A percentile compares a stretch with the other conserved stretches of the same genome.
Evolutionary conservation across 1,284 basidiomycete species (phyloP).

Genomic region (Gymnopus androsaceus): DNA sequence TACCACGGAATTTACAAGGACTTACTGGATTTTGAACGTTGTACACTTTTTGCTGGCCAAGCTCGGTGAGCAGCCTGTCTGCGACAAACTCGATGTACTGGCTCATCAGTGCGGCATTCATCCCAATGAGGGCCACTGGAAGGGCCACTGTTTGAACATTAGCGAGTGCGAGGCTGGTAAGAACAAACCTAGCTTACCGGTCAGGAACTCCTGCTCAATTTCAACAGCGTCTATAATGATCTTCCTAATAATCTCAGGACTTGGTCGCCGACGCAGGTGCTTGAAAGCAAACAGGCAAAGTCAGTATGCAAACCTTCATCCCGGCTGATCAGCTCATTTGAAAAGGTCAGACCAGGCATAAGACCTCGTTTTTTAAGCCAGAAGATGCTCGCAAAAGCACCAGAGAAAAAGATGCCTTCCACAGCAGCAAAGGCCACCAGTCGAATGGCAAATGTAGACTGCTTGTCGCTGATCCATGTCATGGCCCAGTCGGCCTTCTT

Average conservation of each 20-base stretch:
- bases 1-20: too few species aligned
- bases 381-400: constrained; percentile 93
- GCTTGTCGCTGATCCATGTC: constrained; percentile 86
- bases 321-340: constrained; percentile 95
- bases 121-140: constrained; percentile 74
- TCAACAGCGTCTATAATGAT: constrained; percentile 85
- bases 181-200: constrained; percentile 43
- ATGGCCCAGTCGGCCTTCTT: constrained; percentile 95
- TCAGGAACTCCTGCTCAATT: constrained; percentile 86
- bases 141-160: constrained; percentile 58
- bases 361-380: constrained; percentile 99
- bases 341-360: constrained; percentile 97
- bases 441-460: constrained; percentile 87
- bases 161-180: neutral
- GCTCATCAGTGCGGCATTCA: constrained; percentile 86
- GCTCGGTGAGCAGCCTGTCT: constrained; percentile 82
- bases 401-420: constrained; percentile 98
- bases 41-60: constrained; percentile 82
- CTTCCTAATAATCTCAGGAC: constrained; percentile 71
- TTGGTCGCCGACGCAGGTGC: constrained; percentile 78
- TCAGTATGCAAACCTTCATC: constrained; percentile 99
- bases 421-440: constrained; percentile 96
- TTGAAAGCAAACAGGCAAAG: constrained; percentile 96
- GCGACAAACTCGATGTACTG: constrained; percentile 98
- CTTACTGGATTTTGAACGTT: constrained; percentile 69